Evolutionary conservation across 208 protist species (phyloP).

Genomic region (Strigomonas culicis): DNA sequence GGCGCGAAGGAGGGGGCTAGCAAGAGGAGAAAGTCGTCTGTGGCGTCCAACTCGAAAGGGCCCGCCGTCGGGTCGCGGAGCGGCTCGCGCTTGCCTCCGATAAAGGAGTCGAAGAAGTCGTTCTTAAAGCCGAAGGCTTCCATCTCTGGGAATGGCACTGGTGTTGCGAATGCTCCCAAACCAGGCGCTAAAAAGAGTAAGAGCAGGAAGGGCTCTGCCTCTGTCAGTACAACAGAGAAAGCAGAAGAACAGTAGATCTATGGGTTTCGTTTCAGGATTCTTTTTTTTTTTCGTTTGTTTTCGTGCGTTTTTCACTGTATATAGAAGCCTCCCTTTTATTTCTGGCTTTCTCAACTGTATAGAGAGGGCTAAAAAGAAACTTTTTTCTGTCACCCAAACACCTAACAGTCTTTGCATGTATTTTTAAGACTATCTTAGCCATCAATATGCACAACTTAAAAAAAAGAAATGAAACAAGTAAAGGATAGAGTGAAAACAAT

Average conservation of each 20-base stretch:
- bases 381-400: too few species aligned
- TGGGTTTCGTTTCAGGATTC: background rate
- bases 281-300: constrained; percentile 12
- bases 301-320: background rate
- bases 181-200: background rate
- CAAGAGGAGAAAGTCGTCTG: constrained; percentile 19
- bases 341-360: constrained; percentile 9
- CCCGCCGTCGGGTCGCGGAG: background rate
- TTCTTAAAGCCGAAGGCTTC: background rate
- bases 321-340: constrained; percentile 10
- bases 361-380: too few species aligned
- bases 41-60: background rate
- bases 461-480: constrained; percentile 3
- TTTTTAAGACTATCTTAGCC: too few species aligned
- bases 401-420: too few species aligned
- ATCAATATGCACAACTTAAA: background rate
- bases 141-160: background rate
- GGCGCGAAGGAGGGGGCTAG: background rate
- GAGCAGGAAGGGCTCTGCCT: background rate
- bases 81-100: background rate
- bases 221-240: background rate
- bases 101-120: background rate
- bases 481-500: background rate
- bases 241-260: background rate
- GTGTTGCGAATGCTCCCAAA: background rate